Percentiles rank a stretch among this genome's conserved stretches.
These are phyloP conservation scores for Fistulinella cinereoalba DNA, from an alignment of 1,284 basidiomycete genomes.

Conservation along the genomic window DNA sequence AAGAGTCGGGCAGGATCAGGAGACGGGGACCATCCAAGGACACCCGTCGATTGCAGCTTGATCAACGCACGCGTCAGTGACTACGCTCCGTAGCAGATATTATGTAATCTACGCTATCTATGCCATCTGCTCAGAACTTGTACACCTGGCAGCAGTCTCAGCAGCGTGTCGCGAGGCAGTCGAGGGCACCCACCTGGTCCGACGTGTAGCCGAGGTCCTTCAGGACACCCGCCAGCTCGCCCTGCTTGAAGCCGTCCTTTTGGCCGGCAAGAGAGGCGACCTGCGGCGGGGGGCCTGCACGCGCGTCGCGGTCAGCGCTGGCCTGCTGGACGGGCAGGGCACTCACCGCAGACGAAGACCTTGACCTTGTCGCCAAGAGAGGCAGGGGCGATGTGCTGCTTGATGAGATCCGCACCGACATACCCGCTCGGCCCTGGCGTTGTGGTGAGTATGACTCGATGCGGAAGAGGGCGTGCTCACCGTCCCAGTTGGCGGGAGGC, in stretches of 20 bases:
- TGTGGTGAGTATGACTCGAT: slow-evolving; percentile 13
- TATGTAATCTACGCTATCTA: slow-evolving; percentile 29
- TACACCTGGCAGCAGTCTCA: slow-evolving; percentile 44
- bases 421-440: slow-evolving; percentile 64
- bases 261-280: slow-evolving; percentile 76
- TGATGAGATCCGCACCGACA: slow-evolving; percentile 69
- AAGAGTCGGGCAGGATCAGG: too few relatives aligned
- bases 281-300: slow-evolving; percentile 78
- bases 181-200: slow-evolving; percentile 59
- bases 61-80: slow-evolving; percentile 35
- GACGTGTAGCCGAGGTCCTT: slow-evolving; percentile 85
- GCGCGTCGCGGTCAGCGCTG: slow-evolving; percentile 4
- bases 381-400: slow-evolving; percentile 70
- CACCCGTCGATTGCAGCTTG: too few relatives aligned
- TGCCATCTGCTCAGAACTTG: slow-evolving; percentile 45
- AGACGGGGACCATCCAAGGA: too few relatives aligned
- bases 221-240: slow-evolving; percentile 76
- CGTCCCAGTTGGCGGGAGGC: slow-evolving; percentile 68
- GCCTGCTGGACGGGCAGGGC: not conserved
- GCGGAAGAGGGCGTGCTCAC: slow-evolving; percentile 32
- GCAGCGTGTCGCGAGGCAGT: not conserved
- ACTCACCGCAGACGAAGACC: slow-evolving; percentile 82
- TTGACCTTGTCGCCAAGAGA: slow-evolving; percentile 78
- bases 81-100: slow-evolving; percentile 10
- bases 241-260: slow-evolving; percentile 81